These are phyloP conservation scores for Boletus pseudo-olivaceus DNA, from an alignment of 768 basidiomycete genomes.

Conservation along the genomic window DNA sequence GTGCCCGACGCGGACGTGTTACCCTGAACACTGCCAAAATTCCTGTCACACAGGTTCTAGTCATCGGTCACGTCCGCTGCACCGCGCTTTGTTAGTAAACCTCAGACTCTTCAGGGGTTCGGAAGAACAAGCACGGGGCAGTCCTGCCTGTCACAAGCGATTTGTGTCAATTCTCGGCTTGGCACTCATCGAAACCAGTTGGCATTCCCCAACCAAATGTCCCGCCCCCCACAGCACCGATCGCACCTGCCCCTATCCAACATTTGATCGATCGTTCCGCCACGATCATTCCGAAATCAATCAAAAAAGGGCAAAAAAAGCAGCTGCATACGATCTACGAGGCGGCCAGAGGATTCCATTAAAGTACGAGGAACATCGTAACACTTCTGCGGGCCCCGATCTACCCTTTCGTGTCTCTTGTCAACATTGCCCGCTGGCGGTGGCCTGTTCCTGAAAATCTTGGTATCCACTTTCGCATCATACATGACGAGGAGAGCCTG, in stretches of 20 bases:
- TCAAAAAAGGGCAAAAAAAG: no score
- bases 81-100: not conserved
- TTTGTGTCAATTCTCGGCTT: not conserved
- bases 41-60: not conserved
- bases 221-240: no score
- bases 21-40: constrained; percentile 11
- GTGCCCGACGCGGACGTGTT: no score
- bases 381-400: not conserved
- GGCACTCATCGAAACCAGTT: not conserved
- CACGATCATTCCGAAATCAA: no score
- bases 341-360: no score
- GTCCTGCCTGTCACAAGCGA: not conserved
- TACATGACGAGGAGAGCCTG: no score
- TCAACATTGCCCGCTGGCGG: not conserved
- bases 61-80: not conserved
- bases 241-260: not conserved
- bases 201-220: no score
- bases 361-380: no score
- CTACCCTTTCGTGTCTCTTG: not conserved
- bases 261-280: not conserved
- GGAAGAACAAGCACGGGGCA: no score
- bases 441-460: not conserved
- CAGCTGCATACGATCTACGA: no score
- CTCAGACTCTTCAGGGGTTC: no score
- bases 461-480: no score